Base-by-base conservation (phyloP, 1,284 basidiomycete genomes). In the Melampsora medusae region DNA sequence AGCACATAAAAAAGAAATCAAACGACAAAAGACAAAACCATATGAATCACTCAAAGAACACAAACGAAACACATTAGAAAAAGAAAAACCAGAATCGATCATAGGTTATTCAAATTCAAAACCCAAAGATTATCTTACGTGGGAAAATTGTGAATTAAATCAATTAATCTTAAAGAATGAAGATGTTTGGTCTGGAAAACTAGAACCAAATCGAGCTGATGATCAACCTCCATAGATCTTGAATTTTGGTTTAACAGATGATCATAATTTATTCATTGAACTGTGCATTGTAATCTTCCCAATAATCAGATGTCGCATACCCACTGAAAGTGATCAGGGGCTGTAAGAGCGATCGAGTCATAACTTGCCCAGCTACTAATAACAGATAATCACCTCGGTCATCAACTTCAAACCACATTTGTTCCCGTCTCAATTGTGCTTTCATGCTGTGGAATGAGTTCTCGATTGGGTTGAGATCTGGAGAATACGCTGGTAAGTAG, bases 161-260 rank as follows among this genome's bases (percentile, higher is more conserved):
- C 64, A 67, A 59, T 46, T 74, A n/a, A 67, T 74, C 16, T 12
- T 73, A 22, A 73, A 73, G 19, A 73, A 73, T 31, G 62, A 73
- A 38, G 70, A 73, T 35, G 70, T 73, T 25, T 73, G 70, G 70
- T 48, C 62, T 6, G 70, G 70, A 14, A 31, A 22, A 38, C 46
- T 71, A 60, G 46, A 12, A 28, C 1, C 2, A 50, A 14, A 28
- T 62, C 22, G 16, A 60, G 1, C 60, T 1, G 28, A 10, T 14
- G 59, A 56, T 56, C 53, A 22, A 22, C 10, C n/a, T 16, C 48
- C 25, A 7, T 33, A 61, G 6, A 19, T 74, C 19, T 38, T 74
- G 4, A 74, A 74, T 53, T 74, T 74, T 61, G 72, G 65, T 28
- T 42, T 74, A 49, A 66, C 62, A 31, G 61, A 66, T 25, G 31